Conservation (phyloP, 768 basidiomycete species). For the Peribolospora baueri region DNA sequence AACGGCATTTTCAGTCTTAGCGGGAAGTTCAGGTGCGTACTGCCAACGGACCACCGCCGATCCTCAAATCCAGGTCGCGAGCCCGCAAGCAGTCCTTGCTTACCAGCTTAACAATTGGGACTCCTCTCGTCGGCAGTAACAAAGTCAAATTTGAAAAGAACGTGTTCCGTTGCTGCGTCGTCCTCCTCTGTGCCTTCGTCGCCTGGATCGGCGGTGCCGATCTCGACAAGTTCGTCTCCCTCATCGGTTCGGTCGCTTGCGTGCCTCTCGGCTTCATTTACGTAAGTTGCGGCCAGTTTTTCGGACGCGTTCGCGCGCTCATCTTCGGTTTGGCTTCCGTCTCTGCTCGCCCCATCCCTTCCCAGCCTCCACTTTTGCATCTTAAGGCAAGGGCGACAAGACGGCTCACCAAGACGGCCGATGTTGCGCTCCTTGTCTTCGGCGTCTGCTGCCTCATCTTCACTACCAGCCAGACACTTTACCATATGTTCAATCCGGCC, state of each 20-base stretch:
- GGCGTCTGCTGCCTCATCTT: constrained; percentile 20
- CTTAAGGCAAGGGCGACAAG: background rate
- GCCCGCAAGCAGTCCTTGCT: background rate
- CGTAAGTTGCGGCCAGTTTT: constrained; percentile 25
- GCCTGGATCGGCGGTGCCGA: constrained; percentile 56
- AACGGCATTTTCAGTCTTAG: constrained; percentile 60
- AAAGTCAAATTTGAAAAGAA: constrained; percentile 96
- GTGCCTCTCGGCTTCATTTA: constrained; percentile 2
- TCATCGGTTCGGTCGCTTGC: constrained; percentile 35
- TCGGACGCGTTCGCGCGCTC: background rate
- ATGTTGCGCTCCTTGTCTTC: constrained; percentile 19
- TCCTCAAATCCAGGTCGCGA: background rate
- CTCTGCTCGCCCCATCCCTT: constrained; percentile 23
- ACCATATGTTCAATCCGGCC: too few relatives aligned
- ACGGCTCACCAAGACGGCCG: constrained; percentile 14
- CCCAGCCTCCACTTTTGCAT: background rate
- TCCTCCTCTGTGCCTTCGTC: constrained; percentile 51
- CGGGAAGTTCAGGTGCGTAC: constrained; percentile 35
- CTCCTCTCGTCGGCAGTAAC: background rate
- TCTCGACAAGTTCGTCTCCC: constrained; percentile 81
- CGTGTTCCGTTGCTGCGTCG: constrained; percentile 21
- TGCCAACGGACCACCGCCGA: background rate
- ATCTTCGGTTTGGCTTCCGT: constrained; percentile 70
- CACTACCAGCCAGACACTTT: constrained; percentile 21
- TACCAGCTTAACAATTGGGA: background rate